Conservation (phyloP, 495 filamentous ascomycete genomes). For the Usnea hakonensis region DNA sequence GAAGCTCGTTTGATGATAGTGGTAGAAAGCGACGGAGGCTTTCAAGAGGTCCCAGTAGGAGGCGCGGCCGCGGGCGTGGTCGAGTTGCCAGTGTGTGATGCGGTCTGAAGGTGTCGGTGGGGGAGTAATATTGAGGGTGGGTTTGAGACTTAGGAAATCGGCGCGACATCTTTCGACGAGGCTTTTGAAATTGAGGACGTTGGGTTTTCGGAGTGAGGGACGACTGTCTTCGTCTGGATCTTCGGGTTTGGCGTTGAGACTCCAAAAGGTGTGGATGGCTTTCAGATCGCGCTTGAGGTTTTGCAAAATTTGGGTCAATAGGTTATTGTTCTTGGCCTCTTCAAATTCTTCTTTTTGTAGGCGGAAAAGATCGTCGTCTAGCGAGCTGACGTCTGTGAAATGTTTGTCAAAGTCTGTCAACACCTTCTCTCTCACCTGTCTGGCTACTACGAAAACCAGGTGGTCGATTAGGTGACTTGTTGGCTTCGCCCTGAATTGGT, state of each 20-base stretch:
- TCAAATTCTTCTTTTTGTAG: slow-evolving; percentile 35
- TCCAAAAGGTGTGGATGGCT: slow-evolving; percentile 18
- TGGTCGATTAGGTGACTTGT: slow-evolving; percentile 62
- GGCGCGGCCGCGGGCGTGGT: slow-evolving; percentile 33
- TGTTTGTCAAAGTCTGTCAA: slow-evolving; percentile 37
- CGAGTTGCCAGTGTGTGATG: slow-evolving; percentile 40
- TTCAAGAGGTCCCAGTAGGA: slow-evolving; percentile 50
- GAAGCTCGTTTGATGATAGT: slow-evolving; percentile 37
- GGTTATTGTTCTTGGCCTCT: slow-evolving; percentile 26
- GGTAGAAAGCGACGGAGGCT: slow-evolving; percentile 53
- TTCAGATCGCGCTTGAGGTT: slow-evolving; percentile 19
- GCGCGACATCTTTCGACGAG: slow-evolving; percentile 15
- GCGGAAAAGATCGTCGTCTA: slow-evolving; percentile 44
- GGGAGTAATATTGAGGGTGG: slow-evolving; percentile 23
- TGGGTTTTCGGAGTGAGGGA: slow-evolving; percentile 18
- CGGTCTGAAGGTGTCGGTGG: slow-evolving; percentile 22
- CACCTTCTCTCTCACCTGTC: slow-evolving; percentile 43
- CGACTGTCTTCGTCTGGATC: slow-evolving; percentile 20
- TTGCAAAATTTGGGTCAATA: slow-evolving; percentile 25
- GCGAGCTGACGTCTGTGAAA: slow-evolving; percentile 26
- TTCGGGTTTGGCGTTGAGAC: slow-evolving; percentile 6
- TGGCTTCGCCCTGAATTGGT: slow-evolving; percentile 31
- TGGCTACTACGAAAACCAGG: slow-evolving; percentile 57
- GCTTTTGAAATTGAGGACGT: slow-evolving; percentile 11
- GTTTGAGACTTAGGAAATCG: slow-evolving; percentile 30